Conservation (phyloP, 129 eudicot genomes). For the Chrysanthemum seticuspe region DNA sequence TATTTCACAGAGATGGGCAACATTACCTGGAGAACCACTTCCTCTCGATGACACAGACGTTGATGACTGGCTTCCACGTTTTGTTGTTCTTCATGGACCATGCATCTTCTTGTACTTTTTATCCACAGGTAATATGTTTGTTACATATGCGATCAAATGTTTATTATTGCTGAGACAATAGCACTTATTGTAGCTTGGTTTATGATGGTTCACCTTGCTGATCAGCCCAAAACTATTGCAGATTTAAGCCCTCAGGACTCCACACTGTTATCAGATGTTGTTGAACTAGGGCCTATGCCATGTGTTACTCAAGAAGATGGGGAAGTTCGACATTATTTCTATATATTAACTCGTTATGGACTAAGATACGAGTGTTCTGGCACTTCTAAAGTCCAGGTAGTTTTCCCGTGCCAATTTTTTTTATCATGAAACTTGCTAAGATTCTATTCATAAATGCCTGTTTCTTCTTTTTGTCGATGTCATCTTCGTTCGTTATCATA, state of each 20-base stretch:
- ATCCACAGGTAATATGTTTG: constrained; percentile 55
- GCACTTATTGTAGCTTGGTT: constrained; percentile 18
- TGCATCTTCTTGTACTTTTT: constrained; percentile 69
- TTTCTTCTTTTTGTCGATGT: neutral
- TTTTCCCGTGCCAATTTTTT: neutral
- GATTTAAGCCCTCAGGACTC: constrained; percentile 96
- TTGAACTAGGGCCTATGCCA: constrained; percentile 82
- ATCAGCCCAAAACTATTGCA: constrained; percentile 34
- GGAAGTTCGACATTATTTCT: constrained; percentile 67
- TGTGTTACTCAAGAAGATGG: constrained; percentile 54
- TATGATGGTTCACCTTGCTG: constrained; percentile 16
- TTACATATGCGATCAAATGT: too few relatives aligned
- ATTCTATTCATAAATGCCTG: neutral
- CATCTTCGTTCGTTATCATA: too few relatives aligned
- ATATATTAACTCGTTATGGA: constrained; percentile 74
- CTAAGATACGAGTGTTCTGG: constrained; percentile 85
- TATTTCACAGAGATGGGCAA: constrained; percentile 74
- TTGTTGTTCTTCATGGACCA: constrained; percentile 88
- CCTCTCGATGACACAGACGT: constrained; percentile 86
- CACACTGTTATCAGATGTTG: constrained; percentile 70
- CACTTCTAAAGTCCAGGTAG: constrained; percentile 74
- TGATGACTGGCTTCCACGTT: constrained; percentile 96
- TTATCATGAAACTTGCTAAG: neutral
- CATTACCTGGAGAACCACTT: constrained; percentile 95
- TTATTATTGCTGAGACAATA: too few relatives aligned